Evolutionary conservation across 352 stramenopile genomes (phyloP).

Genomic region (Globisporangium sylvaticum): DNA sequence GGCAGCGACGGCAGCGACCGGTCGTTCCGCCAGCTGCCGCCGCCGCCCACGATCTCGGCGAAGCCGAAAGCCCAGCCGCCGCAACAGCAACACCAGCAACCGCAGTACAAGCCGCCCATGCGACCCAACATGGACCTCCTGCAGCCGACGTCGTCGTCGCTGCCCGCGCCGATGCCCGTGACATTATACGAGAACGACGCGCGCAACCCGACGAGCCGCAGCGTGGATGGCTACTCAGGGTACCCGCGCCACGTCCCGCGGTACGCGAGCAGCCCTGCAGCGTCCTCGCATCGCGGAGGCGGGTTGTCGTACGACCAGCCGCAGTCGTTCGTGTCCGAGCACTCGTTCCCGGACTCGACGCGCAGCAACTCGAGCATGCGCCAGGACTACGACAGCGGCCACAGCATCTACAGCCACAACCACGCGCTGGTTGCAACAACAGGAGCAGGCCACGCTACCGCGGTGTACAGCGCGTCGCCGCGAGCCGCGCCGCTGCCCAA

Average conservation of each 20-base stretch:
- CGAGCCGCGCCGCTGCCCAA: neutral
- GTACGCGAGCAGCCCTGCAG: slow-evolving; percentile 9
- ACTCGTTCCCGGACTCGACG: slow-evolving; percentile 19
- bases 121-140: slow-evolving; percentile 15
- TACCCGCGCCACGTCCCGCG: slow-evolving; percentile 11
- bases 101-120: slow-evolving; percentile 1
- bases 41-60: slow-evolving; percentile 13
- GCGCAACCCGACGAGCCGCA: slow-evolving; percentile 1
- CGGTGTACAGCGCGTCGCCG: slow-evolving; percentile 5
- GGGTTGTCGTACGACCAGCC: slow-evolving; percentile 12
- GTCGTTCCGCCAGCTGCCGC: slow-evolving; percentile 17
- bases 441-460: neutral
- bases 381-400: slow-evolving; percentile 16
- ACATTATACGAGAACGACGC: slow-evolving; percentile 9
- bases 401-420: slow-evolving; percentile 11
- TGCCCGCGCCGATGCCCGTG: neutral
- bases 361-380: slow-evolving; percentile 17
- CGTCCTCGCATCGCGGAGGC: slow-evolving; percentile 10
- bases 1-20: slow-evolving; percentile 15
- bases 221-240: neutral
- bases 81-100: slow-evolving; percentile 1
- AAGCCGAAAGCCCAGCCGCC: neutral
- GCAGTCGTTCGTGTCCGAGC: slow-evolving; percentile 22
- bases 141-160: slow-evolving; percentile 5
- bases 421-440: no score